Conservation (phyloP, 192 early-diverging fungal genomes). For the Chytriomyces sp. region DNA sequence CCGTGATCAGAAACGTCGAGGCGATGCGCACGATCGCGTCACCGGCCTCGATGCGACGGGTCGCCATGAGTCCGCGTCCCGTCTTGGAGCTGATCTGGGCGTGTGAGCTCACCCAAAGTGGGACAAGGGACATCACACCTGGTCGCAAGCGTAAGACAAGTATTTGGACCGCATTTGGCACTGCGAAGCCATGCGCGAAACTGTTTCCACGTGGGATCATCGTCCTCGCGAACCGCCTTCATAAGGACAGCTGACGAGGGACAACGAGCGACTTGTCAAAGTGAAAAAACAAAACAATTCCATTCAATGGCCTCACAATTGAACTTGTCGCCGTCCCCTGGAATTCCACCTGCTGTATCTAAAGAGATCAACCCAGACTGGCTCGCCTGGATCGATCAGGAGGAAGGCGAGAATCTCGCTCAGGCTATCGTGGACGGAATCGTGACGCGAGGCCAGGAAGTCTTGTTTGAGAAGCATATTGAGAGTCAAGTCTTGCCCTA, state of each 20-base stretch:
- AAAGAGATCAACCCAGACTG: slow-evolving; percentile 45
- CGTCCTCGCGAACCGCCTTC: slow-evolving; percentile 4
- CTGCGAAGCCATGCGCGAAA: slow-evolving; percentile 19
- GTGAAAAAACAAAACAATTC: neutral
- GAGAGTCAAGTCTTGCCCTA: slow-evolving; percentile 59
- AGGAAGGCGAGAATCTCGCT: slow-evolving; percentile 54
- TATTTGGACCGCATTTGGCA: slow-evolving; percentile 5
- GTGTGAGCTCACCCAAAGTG: neutral
- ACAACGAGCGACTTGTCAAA: neutral
- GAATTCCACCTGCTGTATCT: neutral
- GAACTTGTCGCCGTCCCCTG: neutral
- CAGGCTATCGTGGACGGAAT: slow-evolving; percentile 49
- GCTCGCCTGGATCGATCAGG: slow-evolving; percentile 38
- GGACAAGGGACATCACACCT: neutral
- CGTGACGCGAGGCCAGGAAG: slow-evolving; percentile 47
- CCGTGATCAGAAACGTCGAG: slow-evolving; percentile 21
- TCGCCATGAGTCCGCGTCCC: slow-evolving; percentile 34
- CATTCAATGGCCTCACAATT: neutral
- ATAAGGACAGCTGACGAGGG: too few relatives aligned
- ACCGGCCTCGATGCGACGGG: slow-evolving; percentile 5
- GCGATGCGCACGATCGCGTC: slow-evolving; percentile 9
- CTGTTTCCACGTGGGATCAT: slow-evolving; percentile 12
- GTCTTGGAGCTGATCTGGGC: neutral
- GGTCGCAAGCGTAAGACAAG: slow-evolving; percentile 17
- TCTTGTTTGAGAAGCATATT: slow-evolving; percentile 63